phyloP scores from a whole-genome alignment of 169 alveolate genomes.

The Cryptosporidium sp. region DNA sequence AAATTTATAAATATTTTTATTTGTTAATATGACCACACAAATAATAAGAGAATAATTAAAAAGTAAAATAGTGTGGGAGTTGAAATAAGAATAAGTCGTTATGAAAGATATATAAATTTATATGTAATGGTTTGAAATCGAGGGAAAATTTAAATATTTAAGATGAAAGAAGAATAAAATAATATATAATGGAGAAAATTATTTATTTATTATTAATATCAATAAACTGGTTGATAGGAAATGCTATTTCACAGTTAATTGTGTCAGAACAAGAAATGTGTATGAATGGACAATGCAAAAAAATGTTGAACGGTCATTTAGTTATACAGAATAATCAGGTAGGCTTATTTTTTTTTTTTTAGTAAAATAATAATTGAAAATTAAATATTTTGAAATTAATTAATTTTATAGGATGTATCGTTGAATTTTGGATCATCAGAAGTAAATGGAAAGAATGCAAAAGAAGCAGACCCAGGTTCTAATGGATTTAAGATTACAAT shows the following conservation, averaged over 20 bases:
- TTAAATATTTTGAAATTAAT: not conserved
- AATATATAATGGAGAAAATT: slow-evolving; percentile 4
- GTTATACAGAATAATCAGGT: slow-evolving; percentile 71
- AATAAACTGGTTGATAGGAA: not conserved
- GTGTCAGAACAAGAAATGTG: slow-evolving; percentile 75
- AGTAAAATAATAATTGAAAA: not conserved
- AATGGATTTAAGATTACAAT: slow-evolving; percentile 66
- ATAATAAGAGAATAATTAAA: not conserved
- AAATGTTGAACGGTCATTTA: slow-evolving; percentile 59
- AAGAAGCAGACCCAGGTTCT: slow-evolving; percentile 67
- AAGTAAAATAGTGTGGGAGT: slow-evolving; percentile 14
- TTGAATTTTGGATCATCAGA: slow-evolving; percentile 40
- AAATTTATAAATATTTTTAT: not conserved
- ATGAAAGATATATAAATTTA: not conserved
- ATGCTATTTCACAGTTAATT: slow-evolving; percentile 25
- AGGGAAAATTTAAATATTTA: not conserved
- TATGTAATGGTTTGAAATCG: not conserved
- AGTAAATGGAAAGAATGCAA: slow-evolving; percentile 65
- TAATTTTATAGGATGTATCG: slow-evolving; percentile 37
- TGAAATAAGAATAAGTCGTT: not conserved
- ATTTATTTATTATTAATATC: not conserved
- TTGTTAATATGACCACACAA: not conserved
- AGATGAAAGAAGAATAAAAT: not conserved
- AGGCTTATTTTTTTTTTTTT: slow-evolving; percentile 2
- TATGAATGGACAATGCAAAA: slow-evolving; percentile 66